phyloP scores from a whole-genome alignment of 192 early-diverging fungal genomes.

The Umbelopsis ramanniana region DNA sequence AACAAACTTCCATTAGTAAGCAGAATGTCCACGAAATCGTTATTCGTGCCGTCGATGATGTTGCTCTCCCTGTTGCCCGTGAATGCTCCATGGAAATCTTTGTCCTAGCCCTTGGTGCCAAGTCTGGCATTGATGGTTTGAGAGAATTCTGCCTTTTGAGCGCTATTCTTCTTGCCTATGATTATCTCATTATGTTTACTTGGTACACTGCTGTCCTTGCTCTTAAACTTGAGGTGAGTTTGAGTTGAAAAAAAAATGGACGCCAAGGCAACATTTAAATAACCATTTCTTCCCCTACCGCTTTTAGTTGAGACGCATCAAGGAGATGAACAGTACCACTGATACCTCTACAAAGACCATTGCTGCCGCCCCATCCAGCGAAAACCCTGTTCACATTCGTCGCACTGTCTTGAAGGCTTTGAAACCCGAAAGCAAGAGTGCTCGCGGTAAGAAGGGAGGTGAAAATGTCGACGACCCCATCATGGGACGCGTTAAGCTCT shows the following conservation, averaged over 20 bases:
- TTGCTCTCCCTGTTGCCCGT: conserved; percentile 64
- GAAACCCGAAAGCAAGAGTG: conserved; percentile 41
- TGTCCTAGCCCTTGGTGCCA: conserved; percentile 76
- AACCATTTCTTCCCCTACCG: conserved; percentile 31
- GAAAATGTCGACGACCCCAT: conserved; percentile 52
- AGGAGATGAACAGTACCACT: conserved; percentile 40
- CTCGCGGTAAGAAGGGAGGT: conserved; percentile 34
- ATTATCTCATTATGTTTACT: conserved; percentile 82
- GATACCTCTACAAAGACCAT: neutral
- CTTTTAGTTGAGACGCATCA: conserved; percentile 48
- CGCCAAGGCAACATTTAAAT: neutral
- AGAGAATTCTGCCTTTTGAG: conserved; percentile 84
- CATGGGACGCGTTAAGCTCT: conserved; percentile 62
- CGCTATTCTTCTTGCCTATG: conserved; percentile 80
- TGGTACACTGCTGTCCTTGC: conserved; percentile 86
- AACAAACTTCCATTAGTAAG: conserved; percentile 29
- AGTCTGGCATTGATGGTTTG: conserved; percentile 75
- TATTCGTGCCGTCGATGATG: conserved; percentile 63
- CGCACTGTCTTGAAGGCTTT: conserved; percentile 65
- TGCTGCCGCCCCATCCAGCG: conserved; percentile 17
- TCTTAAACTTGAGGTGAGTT: conserved; percentile 89
- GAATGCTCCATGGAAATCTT: conserved; percentile 86
- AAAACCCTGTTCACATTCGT: conserved; percentile 61
- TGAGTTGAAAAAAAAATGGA: too few relatives aligned
- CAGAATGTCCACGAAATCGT: conserved; percentile 67